Percentiles rank a stretch among this genome's conserved stretches.
phyloP scores from a whole-genome alignment of 2,329 filamentous ascomycete genomes.

The Cercospora zeae-maydis region DNA sequence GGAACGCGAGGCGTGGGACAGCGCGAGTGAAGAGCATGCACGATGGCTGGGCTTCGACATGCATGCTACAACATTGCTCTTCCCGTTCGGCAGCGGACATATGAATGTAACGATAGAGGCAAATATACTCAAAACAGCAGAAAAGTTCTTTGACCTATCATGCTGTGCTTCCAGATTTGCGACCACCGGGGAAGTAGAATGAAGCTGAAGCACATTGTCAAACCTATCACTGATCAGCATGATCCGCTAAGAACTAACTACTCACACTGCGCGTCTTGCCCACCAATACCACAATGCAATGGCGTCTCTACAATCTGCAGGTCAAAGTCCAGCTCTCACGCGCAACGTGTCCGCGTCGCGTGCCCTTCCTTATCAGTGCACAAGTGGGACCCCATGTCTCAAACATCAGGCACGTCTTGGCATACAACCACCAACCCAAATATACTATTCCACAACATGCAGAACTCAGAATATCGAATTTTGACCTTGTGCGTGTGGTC shows the following conservation, averaged over 20 bases:
- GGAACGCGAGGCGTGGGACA: background rate
- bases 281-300: background rate
- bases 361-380: background rate
- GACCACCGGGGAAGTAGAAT: background rate
- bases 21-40: background rate
- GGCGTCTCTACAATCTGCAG: background rate
- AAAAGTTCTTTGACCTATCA: background rate
- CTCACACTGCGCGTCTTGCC: background rate
- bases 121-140: background rate
- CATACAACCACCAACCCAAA: background rate
- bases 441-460: background rate
- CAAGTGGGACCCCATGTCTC: background rate
- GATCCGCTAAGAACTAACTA: too few relatives aligned
- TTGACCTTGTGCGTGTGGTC: constrained; percentile 4
- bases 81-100: background rate
- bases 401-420: background rate
- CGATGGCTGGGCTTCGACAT: background rate
- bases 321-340: background rate
- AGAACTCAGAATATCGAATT: background rate
- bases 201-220: too few relatives aligned
- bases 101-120: constrained; percentile 1
- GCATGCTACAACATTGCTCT: background rate
- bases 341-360: background rate
- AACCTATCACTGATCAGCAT: too few relatives aligned
- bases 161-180: background rate